phyloP scores from a whole-genome alignment of 2,329 filamentous ascomycete species.

The Trichoderma sp. region DNA sequence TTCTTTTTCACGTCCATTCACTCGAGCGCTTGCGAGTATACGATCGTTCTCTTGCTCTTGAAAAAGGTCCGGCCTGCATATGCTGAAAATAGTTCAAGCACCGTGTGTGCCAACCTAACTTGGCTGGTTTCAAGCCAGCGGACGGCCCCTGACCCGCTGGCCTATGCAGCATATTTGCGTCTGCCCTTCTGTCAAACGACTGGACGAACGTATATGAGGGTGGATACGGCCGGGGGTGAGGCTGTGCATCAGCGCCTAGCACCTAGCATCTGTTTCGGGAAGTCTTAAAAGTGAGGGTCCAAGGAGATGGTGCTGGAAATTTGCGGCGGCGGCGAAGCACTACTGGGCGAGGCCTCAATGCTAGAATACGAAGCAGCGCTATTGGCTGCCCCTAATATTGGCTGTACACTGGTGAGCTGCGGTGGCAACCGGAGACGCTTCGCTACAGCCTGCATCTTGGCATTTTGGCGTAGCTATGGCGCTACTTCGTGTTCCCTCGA shows the following conservation, averaged over 20 bases:
- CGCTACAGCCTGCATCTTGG: neutral
- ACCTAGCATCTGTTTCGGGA: constrained; percentile 19
- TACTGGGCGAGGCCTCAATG: neutral
- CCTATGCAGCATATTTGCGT: neutral
- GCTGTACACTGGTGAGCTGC: neutral
- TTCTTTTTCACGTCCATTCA: neutral
- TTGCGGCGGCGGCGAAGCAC: constrained; percentile 16
- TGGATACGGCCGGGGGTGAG: constrained; percentile 22
- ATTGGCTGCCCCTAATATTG: constrained; percentile 8
- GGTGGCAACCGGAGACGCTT: neutral
- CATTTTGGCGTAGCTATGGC: neutral
- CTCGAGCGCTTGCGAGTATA: neutral
- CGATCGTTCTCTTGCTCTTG: neutral
- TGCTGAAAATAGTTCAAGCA: neutral
- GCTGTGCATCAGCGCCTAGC: constrained; percentile 26
- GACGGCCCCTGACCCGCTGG: constrained; percentile 16
- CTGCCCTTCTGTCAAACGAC: constrained; percentile 18
- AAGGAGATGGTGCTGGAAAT: constrained; percentile 10
- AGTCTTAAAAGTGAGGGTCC: constrained; percentile 3
- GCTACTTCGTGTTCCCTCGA: neutral
- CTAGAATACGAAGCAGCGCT: constrained; percentile 11
- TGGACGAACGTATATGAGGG: constrained; percentile 14
- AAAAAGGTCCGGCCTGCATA: neutral
- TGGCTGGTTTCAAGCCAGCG: constrained; percentile 18
- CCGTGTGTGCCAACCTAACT: neutral